A percentile compares a stretch with the other conserved stretches of the same genome.
Evolutionary conservation across 345 rosid genomes (phyloP).

Genomic region (Isatis tinctoria): DNA sequence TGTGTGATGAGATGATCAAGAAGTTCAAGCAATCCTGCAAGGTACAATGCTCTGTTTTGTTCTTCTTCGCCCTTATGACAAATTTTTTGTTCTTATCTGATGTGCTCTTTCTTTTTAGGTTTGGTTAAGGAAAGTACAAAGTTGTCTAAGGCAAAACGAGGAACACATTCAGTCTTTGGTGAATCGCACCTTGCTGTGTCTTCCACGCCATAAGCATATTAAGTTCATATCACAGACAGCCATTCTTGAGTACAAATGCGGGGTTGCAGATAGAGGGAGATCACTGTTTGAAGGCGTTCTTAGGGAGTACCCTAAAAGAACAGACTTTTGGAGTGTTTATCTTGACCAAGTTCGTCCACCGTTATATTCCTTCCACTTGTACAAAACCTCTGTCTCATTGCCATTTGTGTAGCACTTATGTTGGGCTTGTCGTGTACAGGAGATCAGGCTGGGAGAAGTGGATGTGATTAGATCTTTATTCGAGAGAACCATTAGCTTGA

Average conservation of each 20-base stretch:
- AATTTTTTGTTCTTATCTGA: background rate
- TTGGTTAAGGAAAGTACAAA: slow-evolving; percentile 70
- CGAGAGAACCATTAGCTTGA: slow-evolving; percentile 84
- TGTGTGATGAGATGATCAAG: slow-evolving; percentile 68
- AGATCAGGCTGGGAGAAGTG: slow-evolving; percentile 68
- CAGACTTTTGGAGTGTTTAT: slow-evolving; percentile 93
- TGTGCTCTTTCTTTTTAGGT: slow-evolving; percentile 44
- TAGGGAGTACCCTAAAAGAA: slow-evolving; percentile 88
- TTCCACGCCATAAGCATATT: slow-evolving; percentile 78
- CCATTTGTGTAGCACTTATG: background rate
- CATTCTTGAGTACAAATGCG: slow-evolving; percentile 78
- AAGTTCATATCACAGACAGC: slow-evolving; percentile 88
- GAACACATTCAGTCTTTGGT: slow-evolving; percentile 67
- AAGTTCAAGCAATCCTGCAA: slow-evolving; percentile 94
- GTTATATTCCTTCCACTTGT: slow-evolving; percentile 13
- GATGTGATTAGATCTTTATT: slow-evolving; percentile 67
- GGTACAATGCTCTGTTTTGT: slow-evolving; percentile 44
- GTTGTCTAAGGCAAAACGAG: slow-evolving; percentile 47
- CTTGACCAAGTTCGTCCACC: slow-evolving; percentile 94
- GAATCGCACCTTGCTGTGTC: slow-evolving; percentile 67
- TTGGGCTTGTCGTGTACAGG: slow-evolving; percentile 44
- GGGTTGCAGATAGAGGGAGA: slow-evolving; percentile 86
- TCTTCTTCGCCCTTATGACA: background rate
- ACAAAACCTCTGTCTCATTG: background rate
- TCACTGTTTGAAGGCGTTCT: slow-evolving; percentile 83